phyloP scores from a whole-genome alignment of 768 basidiomycete species.

The Boletus bicolor region DNA sequence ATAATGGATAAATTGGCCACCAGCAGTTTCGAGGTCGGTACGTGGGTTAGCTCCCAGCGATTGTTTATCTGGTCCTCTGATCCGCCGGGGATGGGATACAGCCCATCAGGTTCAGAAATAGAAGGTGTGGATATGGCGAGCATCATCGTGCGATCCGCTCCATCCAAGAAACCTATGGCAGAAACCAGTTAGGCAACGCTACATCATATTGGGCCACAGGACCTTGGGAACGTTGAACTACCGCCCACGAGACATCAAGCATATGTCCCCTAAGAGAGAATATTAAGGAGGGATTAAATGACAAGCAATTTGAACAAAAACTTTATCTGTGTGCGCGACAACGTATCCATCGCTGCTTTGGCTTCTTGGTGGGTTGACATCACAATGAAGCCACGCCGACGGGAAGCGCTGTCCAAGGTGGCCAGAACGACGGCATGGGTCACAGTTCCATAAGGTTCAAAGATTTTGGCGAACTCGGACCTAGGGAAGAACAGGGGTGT shows the following conservation, averaged over 20 bases:
- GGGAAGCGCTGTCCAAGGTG: constrained; percentile 79
- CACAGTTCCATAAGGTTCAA: constrained; percentile 64
- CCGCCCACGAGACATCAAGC: constrained; percentile 84
- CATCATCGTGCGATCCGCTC: constrained; percentile 70
- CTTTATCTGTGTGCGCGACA: constrained; percentile 72
- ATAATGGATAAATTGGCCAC: constrained; percentile 64
- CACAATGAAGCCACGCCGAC: constrained; percentile 79
- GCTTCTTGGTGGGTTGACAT: constrained; percentile 77
- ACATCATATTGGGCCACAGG: not conserved
- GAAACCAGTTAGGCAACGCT: constrained; percentile 3
- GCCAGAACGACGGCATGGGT: constrained; percentile 78
- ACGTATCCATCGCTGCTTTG: constrained; percentile 57
- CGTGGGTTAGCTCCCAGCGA: constrained; percentile 32
- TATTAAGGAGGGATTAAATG: not conserved
- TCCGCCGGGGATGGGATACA: constrained; percentile 23
- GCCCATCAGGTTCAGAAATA: constrained; percentile 27
- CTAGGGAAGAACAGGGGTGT: constrained; percentile 16
- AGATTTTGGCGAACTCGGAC: constrained; percentile 59
- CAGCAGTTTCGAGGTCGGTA: constrained; percentile 52
- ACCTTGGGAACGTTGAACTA: constrained; percentile 85
- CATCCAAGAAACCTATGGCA: constrained; percentile 68
- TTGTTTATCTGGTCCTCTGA: constrained; percentile 32
- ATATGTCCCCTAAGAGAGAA: constrained; percentile 54
- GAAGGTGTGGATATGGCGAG: constrained; percentile 47
- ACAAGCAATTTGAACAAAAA: constrained; percentile 29